These are phyloP conservation scores for Pisolithus marmoratus DNA, from an alignment of 768 basidiomycete species.

Conservation along the genomic window DNA sequence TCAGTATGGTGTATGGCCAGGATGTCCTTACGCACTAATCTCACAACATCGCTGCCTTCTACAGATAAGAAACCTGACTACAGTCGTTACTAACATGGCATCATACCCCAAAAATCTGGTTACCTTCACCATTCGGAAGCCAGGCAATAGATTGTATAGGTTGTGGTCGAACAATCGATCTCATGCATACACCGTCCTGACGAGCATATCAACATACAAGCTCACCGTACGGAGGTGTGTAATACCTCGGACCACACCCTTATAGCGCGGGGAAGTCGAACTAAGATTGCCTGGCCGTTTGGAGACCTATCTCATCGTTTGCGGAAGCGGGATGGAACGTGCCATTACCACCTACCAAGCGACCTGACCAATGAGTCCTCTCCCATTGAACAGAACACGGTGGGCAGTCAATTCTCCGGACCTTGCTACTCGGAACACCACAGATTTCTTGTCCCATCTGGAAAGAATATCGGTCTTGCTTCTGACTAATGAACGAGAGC, in stretches of 20 bases:
- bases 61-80: constrained; percentile 45
- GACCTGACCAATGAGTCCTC: constrained; percentile 51
- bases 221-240: constrained; percentile 2
- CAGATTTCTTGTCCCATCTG: constrained; percentile 47
- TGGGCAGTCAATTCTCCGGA: constrained; percentile 33
- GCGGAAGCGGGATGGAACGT: constrained; percentile 1
- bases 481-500: not conserved
- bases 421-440: constrained; percentile 45
- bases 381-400: constrained; percentile 44
- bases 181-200: constrained; percentile 48
- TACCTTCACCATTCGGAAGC: constrained; percentile 46
- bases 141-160: constrained; percentile 46
- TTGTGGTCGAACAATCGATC: constrained; percentile 43
- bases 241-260: constrained; percentile 49
- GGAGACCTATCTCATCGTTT: constrained; percentile 36
- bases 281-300: constrained; percentile 38
- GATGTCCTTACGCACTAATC: constrained; percentile 29
- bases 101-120: constrained; percentile 4
- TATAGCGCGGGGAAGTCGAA: constrained; percentile 42
- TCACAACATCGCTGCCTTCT: constrained; percentile 42
- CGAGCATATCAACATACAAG: not conserved
- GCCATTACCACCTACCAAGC: constrained; percentile 34
- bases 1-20: constrained; percentile 5
- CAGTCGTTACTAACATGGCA: constrained; percentile 9
- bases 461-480: constrained; percentile 6